These are phyloP conservation scores for Candida easanensis DNA, from an alignment of 805 yeast genomes.

Conservation along the genomic window DNA sequence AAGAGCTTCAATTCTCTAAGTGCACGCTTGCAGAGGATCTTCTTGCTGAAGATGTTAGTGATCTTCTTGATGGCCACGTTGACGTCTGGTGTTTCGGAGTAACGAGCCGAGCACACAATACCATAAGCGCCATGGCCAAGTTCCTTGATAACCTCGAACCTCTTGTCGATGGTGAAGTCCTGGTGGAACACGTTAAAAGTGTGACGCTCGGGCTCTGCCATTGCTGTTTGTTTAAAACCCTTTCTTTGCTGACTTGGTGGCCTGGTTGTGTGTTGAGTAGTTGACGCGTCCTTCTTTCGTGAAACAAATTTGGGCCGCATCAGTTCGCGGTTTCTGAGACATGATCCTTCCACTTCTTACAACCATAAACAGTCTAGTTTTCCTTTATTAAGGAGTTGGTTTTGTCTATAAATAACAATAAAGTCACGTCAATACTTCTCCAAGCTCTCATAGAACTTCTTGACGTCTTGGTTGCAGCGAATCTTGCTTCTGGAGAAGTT, in stretches of 20 bases:
- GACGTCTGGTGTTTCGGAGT: conserved; percentile 68
- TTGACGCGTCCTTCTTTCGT: not conserved
- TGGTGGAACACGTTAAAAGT: conserved; percentile 76
- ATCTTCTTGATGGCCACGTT: conserved; percentile 94
- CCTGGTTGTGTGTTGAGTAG: not conserved
- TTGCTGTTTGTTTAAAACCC: not conserved
- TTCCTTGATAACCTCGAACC: conserved; percentile 87
- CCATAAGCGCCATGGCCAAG: conserved; percentile 99
- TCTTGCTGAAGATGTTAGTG: conserved; percentile 89
- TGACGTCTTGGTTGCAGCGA: conserved; percentile 58
- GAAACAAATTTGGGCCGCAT: not conserved
- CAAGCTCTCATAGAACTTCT: conserved; percentile 53
- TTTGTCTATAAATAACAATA: not conserved
- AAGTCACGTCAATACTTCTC: conserved; percentile 14
- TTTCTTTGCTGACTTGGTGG: no score
- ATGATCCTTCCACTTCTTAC: no score
- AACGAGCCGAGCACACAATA: conserved; percentile 90
- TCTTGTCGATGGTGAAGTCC: conserved; percentile 85
- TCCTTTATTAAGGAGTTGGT: no score
- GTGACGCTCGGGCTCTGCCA: conserved; percentile 36
- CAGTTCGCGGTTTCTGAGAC: not conserved
- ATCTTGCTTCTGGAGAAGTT: conserved; percentile 62
- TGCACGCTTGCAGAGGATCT: conserved; percentile 88
- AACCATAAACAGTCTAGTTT: no score
- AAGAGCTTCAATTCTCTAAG: conserved; percentile 85